These are phyloP conservation scores for Curvularia hawaiiensis DNA, from an alignment of 2,329 filamentous ascomycete species.

Conservation along the genomic window DNA sequence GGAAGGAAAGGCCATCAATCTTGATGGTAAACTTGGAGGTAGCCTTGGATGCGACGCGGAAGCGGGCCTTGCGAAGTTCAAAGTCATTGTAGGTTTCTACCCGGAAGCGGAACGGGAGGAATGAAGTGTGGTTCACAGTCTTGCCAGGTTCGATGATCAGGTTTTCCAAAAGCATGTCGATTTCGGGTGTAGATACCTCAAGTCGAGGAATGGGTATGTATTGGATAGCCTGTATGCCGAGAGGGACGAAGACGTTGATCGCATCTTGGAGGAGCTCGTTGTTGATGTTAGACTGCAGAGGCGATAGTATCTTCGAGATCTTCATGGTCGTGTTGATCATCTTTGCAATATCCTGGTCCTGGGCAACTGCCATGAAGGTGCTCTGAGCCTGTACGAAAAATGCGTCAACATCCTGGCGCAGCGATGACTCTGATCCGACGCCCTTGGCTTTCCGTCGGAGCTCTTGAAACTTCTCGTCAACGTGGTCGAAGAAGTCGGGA, in stretches of 20 bases:
- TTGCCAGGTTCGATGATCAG: constrained; percentile 85
- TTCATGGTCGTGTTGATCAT: constrained; percentile 70
- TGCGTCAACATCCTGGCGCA: constrained; percentile 74
- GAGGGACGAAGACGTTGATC: constrained; percentile 79
- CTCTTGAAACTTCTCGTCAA: constrained; percentile 67
- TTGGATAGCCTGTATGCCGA: constrained; percentile 77
- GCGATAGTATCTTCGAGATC: constrained; percentile 73
- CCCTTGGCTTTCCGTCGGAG: constrained; percentile 61
- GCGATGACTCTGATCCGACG: constrained; percentile 67
- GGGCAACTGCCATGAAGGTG: constrained; percentile 70
- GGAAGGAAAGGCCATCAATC: constrained; percentile 80
- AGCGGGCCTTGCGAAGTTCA: constrained; percentile 78
- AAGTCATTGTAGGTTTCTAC: constrained; percentile 85
- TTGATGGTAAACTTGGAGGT: constrained; percentile 78
- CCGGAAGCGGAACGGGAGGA: constrained; percentile 82
- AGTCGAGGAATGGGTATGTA: constrained; percentile 88
- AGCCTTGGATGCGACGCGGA: constrained; percentile 69
- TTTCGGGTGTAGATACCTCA: constrained; percentile 81
- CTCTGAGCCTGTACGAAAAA: constrained; percentile 71
- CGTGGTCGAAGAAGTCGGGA: constrained; percentile 81
- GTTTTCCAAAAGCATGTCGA: constrained; percentile 89
- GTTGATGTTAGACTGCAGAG: constrained; percentile 67
- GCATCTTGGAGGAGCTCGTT: constrained; percentile 74
- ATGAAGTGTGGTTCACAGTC: constrained; percentile 84
- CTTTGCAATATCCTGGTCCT: constrained; percentile 74